Base-by-base conservation (phyloP, 345 rosid genomes). In the Noccaea caerulescens region DNA sequence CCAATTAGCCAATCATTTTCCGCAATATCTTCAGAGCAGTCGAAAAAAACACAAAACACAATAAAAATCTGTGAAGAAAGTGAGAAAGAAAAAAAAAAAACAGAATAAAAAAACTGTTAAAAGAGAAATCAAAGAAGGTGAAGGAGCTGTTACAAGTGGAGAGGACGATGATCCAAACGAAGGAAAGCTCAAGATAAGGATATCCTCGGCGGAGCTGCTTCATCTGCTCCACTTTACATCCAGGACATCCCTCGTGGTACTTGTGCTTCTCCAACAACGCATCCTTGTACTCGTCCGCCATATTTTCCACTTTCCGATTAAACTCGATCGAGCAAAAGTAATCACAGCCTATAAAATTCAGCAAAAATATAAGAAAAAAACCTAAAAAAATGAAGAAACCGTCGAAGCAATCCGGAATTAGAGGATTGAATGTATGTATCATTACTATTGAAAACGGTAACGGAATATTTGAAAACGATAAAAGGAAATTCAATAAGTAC, bases 121-220 rank as follows among this genome's bases (percentile, higher is more conserved):
- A 5, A 36, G 16, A 32, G 52, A 63, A 12, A 12, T 25, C 1
- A 36, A 9, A 38, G 34, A 42, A 62, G n/a, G 37, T 6, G 20
- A 25, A 55, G 13, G 56, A 7, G 41, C 7, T 7, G 34, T 72
- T 81, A 93, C 98, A 82, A 2, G 87, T 81, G 77, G 83, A 78
- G 65, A 93, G 84, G 58, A 84, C 89, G 73, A 93, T 68, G 45
- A 84, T 77, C 97, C 98, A 90, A 51, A 87, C 79, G 2, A 92
- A 86, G 13, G 88, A 0, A n/a, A 93, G 84, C 69, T 84, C 81
- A 3, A 75, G 56, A 47, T 86, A 63, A 0, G 98, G 98, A 25
- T 86, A 34, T 16, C 96, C 91, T 3, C 54, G 80, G n/a, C 66
- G 82, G 39, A 60, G 57, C 75, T 81, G 77, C 68, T 88, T 90